Conservation (phyloP, 495 filamentous ascomycete species). For the Penicillium coprophilum region DNA sequence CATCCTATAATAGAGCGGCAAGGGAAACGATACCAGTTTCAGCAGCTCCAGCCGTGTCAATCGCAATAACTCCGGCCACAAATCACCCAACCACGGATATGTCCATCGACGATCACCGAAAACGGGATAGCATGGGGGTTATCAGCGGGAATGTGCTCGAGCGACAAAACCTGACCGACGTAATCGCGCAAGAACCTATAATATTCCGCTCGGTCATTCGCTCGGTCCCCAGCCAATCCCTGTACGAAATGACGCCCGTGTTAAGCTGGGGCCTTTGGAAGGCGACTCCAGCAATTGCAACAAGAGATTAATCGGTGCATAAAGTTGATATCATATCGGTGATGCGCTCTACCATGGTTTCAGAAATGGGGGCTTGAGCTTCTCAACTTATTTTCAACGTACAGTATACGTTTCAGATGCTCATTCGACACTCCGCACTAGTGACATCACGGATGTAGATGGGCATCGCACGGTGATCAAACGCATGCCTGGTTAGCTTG, state of each 20-base stretch:
- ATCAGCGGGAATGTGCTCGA: background rate
- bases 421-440: background rate
- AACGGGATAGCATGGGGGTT: background rate
- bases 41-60: background rate
- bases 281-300: background rate
- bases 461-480: background rate
- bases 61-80: conserved; percentile 7
- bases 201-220: background rate
- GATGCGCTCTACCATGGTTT: background rate
- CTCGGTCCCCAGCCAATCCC: background rate
- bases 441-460: conserved; percentile 8
- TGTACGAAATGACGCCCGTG: background rate
- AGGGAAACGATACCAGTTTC: background rate
- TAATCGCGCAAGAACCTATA: conserved; percentile 4
- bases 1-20: background rate
- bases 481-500: conserved; percentile 1
- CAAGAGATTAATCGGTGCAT: background rate
- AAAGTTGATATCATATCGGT: background rate
- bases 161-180: conserved; percentile 3
- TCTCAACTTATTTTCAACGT: background rate
- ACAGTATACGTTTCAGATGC: background rate
- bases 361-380: background rate
- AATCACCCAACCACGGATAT: background rate
- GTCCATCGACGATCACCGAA: background rate
- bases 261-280: background rate